Evolutionary conservation across 2,329 filamentous ascomycete species (phyloP).

Genomic region (Verruconis gallopava): DNA sequence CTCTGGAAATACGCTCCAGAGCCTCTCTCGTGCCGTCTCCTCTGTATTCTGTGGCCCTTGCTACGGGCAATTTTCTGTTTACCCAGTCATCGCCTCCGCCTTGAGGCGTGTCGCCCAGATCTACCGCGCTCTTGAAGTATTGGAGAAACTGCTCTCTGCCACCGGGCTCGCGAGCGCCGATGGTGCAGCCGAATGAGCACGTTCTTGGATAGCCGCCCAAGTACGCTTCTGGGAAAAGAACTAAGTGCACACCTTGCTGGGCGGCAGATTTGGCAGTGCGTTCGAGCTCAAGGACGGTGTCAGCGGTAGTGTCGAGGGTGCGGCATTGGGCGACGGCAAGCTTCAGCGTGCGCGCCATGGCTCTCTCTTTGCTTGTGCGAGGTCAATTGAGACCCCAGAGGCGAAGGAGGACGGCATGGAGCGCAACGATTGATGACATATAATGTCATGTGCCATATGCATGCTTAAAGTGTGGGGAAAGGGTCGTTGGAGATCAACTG

Average conservation of each 20-base stretch:
- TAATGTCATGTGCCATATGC: no score
- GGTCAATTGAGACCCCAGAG: not conserved
- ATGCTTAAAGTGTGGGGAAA: no score
- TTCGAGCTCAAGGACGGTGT: constrained; percentile 56
- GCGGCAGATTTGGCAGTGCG: constrained; percentile 52
- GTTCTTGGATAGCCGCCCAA: constrained; percentile 84
- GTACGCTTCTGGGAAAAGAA: constrained; percentile 86
- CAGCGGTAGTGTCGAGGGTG: constrained; percentile 32
- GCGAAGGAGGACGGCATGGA: not conserved
- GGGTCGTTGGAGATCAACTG: no score
- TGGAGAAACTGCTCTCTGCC: constrained; percentile 71
- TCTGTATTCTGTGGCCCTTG: constrained; percentile 34
- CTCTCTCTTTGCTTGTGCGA: constrained; percentile 9
- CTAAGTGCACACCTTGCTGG: constrained; percentile 46
- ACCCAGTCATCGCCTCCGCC: constrained; percentile 66
- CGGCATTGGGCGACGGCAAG: constrained; percentile 37
- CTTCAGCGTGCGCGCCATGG: constrained; percentile 32
- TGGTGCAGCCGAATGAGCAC: constrained; percentile 58
- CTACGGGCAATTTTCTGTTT: constrained; percentile 42
- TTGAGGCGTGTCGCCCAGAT: constrained; percentile 64
- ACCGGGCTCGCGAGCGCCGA: constrained; percentile 53
- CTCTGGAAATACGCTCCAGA: constrained; percentile 60
- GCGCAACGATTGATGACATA: no score
- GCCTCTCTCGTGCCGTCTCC: constrained; percentile 70
- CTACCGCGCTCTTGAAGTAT: constrained; percentile 69